Conservation (phyloP, 257 asterid species). For the Solanum piurae region DNA sequence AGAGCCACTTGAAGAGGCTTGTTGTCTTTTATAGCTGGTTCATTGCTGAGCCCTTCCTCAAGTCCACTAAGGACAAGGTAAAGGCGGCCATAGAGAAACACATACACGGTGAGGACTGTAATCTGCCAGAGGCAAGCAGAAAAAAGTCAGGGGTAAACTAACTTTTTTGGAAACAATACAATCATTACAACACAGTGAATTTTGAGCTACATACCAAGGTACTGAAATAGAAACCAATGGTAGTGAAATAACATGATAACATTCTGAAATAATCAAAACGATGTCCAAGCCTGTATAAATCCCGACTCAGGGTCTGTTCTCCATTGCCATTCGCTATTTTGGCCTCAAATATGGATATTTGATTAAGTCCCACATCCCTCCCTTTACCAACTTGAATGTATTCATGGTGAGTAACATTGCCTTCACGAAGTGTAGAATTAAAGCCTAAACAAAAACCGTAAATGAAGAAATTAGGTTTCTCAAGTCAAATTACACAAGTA, state of each 20-base stretch:
- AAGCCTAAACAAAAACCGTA: slow-evolving; percentile 43
- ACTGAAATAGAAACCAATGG: slow-evolving; percentile 94
- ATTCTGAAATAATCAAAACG: slow-evolving; percentile 94
- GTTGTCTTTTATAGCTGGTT: slow-evolving; percentile 53
- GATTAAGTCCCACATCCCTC: slow-evolving; percentile 98
- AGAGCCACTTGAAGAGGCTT: slow-evolving; percentile 82
- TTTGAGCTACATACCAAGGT: slow-evolving; percentile 54
- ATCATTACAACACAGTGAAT: slow-evolving; percentile 1
- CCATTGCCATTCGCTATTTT: slow-evolving; percentile 97
- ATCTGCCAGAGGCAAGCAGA: slow-evolving; percentile 44
- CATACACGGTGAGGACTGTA: slow-evolving; percentile 88
- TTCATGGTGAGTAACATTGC: slow-evolving; percentile 97
- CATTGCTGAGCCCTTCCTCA: slow-evolving; percentile 56
- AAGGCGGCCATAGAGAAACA: slow-evolving; percentile 90
- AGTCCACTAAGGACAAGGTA: slow-evolving; percentile 95
- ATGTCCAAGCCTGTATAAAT: slow-evolving; percentile 91
- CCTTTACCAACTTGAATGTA: slow-evolving; percentile 99
- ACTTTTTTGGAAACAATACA: neutral
- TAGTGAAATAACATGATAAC: slow-evolving; percentile 95
- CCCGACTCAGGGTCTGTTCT: slow-evolving; percentile 95
- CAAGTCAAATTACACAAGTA: neutral
- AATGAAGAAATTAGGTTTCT: neutral
- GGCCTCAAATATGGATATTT: slow-evolving; percentile 93
- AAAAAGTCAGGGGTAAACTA: neutral
- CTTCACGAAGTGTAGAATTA: slow-evolving; percentile 96